Base-by-base conservation (phyloP, 331 rosid genomes). In the Rhamnella rubrinervis region DNA sequence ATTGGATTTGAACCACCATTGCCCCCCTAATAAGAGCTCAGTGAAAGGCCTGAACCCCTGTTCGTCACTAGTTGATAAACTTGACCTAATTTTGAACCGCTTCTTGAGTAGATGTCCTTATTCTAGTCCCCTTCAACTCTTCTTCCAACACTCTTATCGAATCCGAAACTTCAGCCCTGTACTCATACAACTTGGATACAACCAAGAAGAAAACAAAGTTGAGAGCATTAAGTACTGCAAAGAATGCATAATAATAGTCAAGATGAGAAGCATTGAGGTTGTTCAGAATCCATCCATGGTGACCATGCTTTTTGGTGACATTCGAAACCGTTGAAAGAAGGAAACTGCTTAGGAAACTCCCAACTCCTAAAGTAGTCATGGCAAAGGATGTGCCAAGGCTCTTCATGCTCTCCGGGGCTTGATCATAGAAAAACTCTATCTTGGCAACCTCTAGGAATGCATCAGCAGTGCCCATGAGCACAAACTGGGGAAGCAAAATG, bases 381-480 rank as follows among this genome's bases (percentile, higher is more conserved):
- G 77, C 1, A 50, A 65, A 82, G 0, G 89, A 85, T 59, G 79
- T 79, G 39, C 89, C 86, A 7, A 85, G 79, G 40, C 89, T 85
- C 78, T 85, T 85, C 89, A 85, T 85, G n/a, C 50, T 73, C 68
- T 85, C 84, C 0, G 89, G 89, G 5, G 86, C 89, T 35, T 85
- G 89, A 55, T 85, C 89, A 5, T 85, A 82, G 69, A 85, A 85
- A 61, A 85, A 85, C 57, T 85, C 89, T 40, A 85, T 63, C 70
- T 77, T 85, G 3, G 89, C 89, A 20, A 85, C 83, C 72, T 85
- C 89, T 18, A 81, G 21, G 49, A 85, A 85, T 0, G 89, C 82
- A 71, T 85, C 85, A 1, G 87, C 83, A 4, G 60, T 72, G 51
- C 89, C 87, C 89, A 82, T 77, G 0, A 85, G 83, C 63, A 79